Percentiles rank a stretch among this genome's conserved stretches.
phyloP scores from a whole-genome alignment of 208 protist genomes.

The Trichomonas tenax region DNA sequence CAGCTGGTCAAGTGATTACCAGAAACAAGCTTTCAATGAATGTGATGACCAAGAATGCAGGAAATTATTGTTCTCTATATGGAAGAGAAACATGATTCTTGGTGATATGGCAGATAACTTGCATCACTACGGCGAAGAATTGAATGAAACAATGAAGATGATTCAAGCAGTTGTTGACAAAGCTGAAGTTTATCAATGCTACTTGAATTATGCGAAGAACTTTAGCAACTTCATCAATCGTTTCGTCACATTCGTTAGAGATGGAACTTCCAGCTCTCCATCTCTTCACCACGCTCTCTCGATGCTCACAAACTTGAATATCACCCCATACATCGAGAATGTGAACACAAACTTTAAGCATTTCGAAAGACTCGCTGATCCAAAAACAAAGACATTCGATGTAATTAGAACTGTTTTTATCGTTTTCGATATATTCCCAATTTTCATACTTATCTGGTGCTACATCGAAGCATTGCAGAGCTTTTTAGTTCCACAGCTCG shows the following conservation, averaged over 20 bases:
- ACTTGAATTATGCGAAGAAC: background rate
- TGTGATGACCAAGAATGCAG: background rate
- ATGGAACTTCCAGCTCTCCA: background rate
- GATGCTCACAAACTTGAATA: background rate
- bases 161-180: background rate
- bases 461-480: background rate
- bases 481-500: background rate
- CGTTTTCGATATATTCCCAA: background rate
- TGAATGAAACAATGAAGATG: background rate
- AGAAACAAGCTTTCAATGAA: background rate
- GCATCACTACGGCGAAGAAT: background rate
- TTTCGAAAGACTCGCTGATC: background rate
- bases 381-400: background rate
- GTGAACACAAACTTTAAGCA: too few species aligned
- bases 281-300: background rate
- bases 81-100: background rate
- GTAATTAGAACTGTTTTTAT: background rate
- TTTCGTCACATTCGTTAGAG: background rate
- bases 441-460: background rate
- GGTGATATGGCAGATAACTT: background rate
- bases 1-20: background rate
- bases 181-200: background rate
- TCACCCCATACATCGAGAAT: background rate
- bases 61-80: background rate
- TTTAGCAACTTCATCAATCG: background rate